phyloP scores from a whole-genome alignment of 2,329 filamentous ascomycete species.

The Hypoxylon sp. region DNA sequence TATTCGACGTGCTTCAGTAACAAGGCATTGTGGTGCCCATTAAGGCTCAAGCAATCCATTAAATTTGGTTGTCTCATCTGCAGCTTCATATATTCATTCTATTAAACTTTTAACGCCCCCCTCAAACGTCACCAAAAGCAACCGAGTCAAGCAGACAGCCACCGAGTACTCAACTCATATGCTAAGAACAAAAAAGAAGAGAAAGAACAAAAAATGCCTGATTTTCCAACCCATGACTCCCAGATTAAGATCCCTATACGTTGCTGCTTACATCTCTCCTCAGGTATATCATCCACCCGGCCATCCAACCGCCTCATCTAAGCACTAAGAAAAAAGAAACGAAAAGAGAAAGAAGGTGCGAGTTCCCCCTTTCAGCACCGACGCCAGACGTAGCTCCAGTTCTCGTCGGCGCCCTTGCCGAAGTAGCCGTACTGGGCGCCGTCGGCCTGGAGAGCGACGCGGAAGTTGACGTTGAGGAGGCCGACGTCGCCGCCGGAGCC shows the following conservation, averaged over 20 bases:
- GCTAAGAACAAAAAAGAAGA: constrained; percentile 13
- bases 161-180: constrained; percentile 4
- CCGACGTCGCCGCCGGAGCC: constrained; percentile 46
- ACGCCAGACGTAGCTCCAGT: constrained; percentile 49
- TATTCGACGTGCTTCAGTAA: neutral
- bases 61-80: neutral
- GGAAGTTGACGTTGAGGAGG: constrained; percentile 53
- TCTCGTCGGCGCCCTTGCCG: constrained; percentile 47
- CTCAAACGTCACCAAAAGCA: constrained; percentile 1
- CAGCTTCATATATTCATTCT: constrained; percentile 21
- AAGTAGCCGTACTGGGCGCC: constrained; percentile 46
- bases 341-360: neutral
- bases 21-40: too few species aligned
- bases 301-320: too few species aligned
- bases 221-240: neutral
- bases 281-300: constrained; percentile 1
- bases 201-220: neutral
- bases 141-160: neutral
- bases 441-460: constrained; percentile 47
- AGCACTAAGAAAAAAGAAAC: neutral
- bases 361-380: constrained; percentile 48
- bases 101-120: constrained; percentile 16
- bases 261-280: constrained; percentile 1
- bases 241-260: neutral
- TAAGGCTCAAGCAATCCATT: too few species aligned